Base-by-base conservation (phyloP, 2,329 filamentous ascomycete species). In the Trichoderma guizhouense region DNA sequence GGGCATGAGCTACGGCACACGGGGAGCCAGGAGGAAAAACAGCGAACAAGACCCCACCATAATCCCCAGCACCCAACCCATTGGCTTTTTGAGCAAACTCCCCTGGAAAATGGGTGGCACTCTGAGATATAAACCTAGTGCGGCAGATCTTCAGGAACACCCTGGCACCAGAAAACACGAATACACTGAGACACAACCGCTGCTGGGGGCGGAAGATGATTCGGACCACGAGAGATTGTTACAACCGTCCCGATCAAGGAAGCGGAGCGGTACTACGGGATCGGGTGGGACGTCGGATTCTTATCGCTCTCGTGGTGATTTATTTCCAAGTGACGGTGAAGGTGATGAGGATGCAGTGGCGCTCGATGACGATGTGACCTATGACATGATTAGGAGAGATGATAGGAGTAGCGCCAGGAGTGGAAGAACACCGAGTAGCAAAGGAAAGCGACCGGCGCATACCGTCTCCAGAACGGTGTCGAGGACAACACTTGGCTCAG, bases 321-420 rank as follows among this genome's bases (percentile, higher is more conserved):
- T 98, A 14, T 96, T 98, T 75, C 94, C 94, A 0, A 97, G 94
- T 77, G 94, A 97, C 74, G 89, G 87, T 61, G 89, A 91, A 77
- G 94, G 95, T 68, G 94, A 97, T 74, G 95, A 97, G 79, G 95
- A 98, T 81, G 95, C 95, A 1, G 89, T 97, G n/a, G 93, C 94
- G 14, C 83, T 98, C 21, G 93, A 95, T 76, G 95, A 98, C 78
- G 95, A 98, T 78, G 97, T 98, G 76, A 93, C 94, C 3, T 91
- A 97, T 79, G 90, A 91, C 3, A 85, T 98, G 73, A 91, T 94
- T 73, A 89, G 92, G 67, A 89, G 92, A 75, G 94, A 96, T 71
- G 92, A 94, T 77, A 87, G 88, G 60, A 91, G 91, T 75, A 94
- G 92, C 76, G 79, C 79, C 34, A 78, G 73, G 64, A 79, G 78